phyloP scores from a whole-genome alignment of 306 rosid species.

The Lagenaria siceraria region DNA sequence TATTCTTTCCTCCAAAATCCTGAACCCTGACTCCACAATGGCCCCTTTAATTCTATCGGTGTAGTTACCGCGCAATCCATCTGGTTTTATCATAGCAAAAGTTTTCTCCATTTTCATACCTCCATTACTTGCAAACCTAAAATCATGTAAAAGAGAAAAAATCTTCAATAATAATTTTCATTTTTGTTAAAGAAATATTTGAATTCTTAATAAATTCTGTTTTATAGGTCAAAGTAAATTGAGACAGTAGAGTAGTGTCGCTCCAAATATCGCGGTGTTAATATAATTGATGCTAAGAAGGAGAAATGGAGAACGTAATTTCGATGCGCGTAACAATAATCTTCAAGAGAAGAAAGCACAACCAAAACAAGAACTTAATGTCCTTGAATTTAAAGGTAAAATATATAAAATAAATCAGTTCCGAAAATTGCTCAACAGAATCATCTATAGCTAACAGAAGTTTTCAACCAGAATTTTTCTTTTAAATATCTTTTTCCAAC shows the following conservation, averaged over 20 bases:
- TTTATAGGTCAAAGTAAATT: neutral
- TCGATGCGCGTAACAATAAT: neutral
- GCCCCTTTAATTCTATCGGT: constrained; percentile 43
- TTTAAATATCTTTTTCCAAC: too few relatives aligned
- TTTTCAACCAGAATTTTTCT: neutral
- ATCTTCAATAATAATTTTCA: neutral
- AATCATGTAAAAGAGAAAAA: neutral
- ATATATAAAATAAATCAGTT: neutral
- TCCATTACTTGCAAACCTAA: constrained; percentile 34
- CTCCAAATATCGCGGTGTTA: neutral
- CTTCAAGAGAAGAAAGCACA: neutral
- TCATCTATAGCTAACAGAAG: neutral
- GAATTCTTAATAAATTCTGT: too few relatives aligned
- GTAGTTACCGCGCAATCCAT: constrained; percentile 57
- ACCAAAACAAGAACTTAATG: neutral
- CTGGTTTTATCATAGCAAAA: constrained; percentile 74
- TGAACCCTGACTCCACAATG: constrained; percentile 46
- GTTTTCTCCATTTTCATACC: constrained; percentile 33
- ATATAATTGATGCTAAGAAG: neutral
- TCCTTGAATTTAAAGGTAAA: neutral
- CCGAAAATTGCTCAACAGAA: neutral
- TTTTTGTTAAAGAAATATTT: too few relatives aligned
- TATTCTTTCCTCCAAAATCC: constrained; percentile 31
- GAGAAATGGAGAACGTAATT: neutral
- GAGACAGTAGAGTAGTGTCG: neutral